These are phyloP conservation scores for Micractinium conductrix DNA, from an alignment of 139 green algal species.

Conservation along the genomic window DNA sequence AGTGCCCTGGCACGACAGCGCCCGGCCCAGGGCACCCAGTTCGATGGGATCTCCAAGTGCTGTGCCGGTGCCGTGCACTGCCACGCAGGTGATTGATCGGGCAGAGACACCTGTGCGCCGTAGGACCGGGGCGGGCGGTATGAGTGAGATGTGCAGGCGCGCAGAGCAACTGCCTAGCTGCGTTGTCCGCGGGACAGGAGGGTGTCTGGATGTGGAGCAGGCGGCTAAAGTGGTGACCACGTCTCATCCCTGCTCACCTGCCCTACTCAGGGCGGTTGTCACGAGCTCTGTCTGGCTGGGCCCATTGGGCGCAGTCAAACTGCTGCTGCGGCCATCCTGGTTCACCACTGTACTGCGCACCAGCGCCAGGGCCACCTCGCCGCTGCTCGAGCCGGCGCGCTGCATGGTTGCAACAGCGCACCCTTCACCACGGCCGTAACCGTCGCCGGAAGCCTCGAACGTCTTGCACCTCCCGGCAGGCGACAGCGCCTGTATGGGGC, in stretches of 20 bases:
- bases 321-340: conserved; percentile 63
- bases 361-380: conserved; percentile 5
- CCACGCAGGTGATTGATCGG: conserved; percentile 28
- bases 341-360: conserved; percentile 53
- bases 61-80: conserved; percentile 85
- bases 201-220: too few species aligned
- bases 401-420: conserved; percentile 26
- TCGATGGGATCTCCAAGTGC: conserved; percentile 92
- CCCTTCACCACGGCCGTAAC: conserved; percentile 62
- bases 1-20: not conserved
- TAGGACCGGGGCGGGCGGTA: not conserved
- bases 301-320: conserved; percentile 64
- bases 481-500: conserved; percentile 20
- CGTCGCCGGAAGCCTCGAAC: conserved; percentile 56
- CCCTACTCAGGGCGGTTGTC: conserved; percentile 40
- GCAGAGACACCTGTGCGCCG: conserved; percentile 3
- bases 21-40: conserved; percentile 60
- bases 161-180: too few species aligned
- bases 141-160: not conserved
- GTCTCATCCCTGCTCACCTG: too few species aligned
- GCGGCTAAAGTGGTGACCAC: too few species aligned
- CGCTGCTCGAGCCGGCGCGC: not conserved
- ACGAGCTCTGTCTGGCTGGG: conserved; percentile 62
- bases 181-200: too few species aligned
- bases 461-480: conserved; percentile 58